These are phyloP conservation scores for Alternaria dauci DNA, from an alignment of 2,329 filamentous ascomycete species.

Conservation along the genomic window DNA sequence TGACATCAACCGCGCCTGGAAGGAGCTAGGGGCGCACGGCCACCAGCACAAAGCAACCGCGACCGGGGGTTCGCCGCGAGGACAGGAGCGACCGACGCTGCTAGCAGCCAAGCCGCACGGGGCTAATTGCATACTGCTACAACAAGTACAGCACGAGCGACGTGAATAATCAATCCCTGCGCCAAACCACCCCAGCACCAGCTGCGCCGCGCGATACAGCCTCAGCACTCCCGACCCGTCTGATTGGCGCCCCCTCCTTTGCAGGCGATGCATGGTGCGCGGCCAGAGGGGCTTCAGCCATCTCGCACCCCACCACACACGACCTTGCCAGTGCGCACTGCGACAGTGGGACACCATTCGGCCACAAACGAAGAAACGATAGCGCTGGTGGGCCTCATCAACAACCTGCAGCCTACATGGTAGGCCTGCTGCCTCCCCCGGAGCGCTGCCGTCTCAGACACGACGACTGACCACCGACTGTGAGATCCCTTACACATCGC, in stretches of 20 bases:
- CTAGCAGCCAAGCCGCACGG: conserved; percentile 17
- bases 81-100: conserved; percentile 14
- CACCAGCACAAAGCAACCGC: conserved; percentile 31
- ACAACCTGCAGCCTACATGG: conserved; percentile 27
- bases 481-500: conserved; percentile 31
- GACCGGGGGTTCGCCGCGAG: conserved; percentile 20
- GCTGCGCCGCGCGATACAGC: conserved; percentile 25
- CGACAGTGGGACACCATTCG: conserved; percentile 26
- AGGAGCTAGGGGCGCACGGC: conserved; percentile 31
- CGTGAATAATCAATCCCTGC: conserved; percentile 20
- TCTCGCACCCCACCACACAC: conserved; percentile 15
- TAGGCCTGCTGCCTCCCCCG: conserved; percentile 10
- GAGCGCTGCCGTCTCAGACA: conserved; percentile 16
- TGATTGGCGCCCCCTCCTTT: conserved; percentile 10
- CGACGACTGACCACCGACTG: conserved; percentile 11
- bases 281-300: conserved; percentile 22
- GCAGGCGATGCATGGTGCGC: conserved; percentile 18
- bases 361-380: conserved; percentile 33
- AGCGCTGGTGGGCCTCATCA: conserved; percentile 34
- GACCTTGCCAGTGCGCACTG: conserved; percentile 13
- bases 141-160: conserved; percentile 6
- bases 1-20: conserved; percentile 49
- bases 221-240: conserved; percentile 17
- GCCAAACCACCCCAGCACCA: conserved; percentile 10
- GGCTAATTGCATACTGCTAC: conserved; percentile 6